phyloP scores from a whole-genome alignment of 805 yeast species.

The Sugiyamaella marilandica region DNA sequence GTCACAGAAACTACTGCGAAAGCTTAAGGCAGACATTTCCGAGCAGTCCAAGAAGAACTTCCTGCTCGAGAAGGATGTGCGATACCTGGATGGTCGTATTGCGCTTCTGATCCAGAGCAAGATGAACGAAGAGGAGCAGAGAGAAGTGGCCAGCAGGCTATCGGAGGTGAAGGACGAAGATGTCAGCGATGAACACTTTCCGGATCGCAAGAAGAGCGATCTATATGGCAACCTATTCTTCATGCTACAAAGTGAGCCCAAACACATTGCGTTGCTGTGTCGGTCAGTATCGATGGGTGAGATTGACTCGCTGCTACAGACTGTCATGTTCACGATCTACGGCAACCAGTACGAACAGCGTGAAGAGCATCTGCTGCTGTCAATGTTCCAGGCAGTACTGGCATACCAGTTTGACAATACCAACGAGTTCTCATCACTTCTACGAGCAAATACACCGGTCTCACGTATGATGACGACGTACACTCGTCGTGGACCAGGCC shows the following conservation, averaged over 20 bases:
- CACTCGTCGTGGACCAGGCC: constrained; percentile 38
- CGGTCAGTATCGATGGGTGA: constrained; percentile 32
- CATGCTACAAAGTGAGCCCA: constrained; percentile 36
- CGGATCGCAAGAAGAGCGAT: constrained; percentile 30
- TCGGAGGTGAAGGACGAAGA: constrained; percentile 20
- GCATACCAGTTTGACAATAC: constrained; percentile 35
- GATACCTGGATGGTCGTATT: constrained; percentile 36
- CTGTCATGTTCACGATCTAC: constrained; percentile 38
- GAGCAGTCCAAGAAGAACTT: constrained; percentile 35
- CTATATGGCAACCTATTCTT: constrained; percentile 34
- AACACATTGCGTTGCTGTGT: constrained; percentile 34
- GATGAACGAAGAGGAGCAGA: constrained; percentile 34
- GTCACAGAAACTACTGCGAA: constrained; percentile 31
- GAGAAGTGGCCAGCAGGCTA: constrained; percentile 32
- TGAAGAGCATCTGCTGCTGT: constrained; percentile 36
- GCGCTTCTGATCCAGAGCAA: constrained; percentile 37
- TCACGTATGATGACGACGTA: constrained; percentile 39
- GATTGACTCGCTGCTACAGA: constrained; percentile 36
- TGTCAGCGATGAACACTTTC: constrained; percentile 24
- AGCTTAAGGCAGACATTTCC: constrained; percentile 33
- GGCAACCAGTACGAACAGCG: constrained; percentile 41
- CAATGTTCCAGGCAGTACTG: constrained; percentile 37
- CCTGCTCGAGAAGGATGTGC: constrained; percentile 35
- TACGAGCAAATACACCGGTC: constrained; percentile 38
- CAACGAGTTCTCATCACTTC: constrained; percentile 32